Base-by-base conservation (phyloP, 140 eudicot species). In the Oenanthe javanica region DNA sequence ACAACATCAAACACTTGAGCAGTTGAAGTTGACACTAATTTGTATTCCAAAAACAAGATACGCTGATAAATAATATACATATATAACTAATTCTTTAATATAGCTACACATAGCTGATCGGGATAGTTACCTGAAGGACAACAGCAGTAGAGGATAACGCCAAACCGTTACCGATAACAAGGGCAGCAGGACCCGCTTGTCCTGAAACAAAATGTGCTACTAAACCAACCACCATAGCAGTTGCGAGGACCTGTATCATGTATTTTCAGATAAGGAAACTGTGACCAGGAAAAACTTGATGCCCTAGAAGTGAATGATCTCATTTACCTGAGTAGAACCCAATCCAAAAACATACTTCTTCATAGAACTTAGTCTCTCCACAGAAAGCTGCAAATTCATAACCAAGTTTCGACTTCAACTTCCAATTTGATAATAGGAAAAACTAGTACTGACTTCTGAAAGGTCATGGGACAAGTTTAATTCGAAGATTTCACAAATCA, bases 111-210 rank as follows among this genome's bases (percentile, higher is more conserved):
- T 25, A 48, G 36, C 54, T 31, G 19, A 64, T 82, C 72, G 47
- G 84, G 72, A 85, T 59, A 48, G 42, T 76, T 80, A 95, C 99
- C 97, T 95, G 99, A 40, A 95, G 92, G 74, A 95, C 99, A 82
- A 95, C 99, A 79, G 99, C 99, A 43, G 99, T 95, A 63, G 99
- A 95, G n/a, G 99, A 95, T 76, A 95, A 85, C 46, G 99, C 97
- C 87, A 95, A 89, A 84, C 99, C 99, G 86, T 95, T 95, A 42
- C 99, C 99, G 27, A 95, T 90, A 72, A 95, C 99, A 83, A 95
- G 84, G 81, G 97, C 97, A 79, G 97, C 97, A 69, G 99, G 99
- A 82, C 93, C 97, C 42, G 89, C 85, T 86, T 86, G 92, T 51
- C 95, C 94, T 74, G 91, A 86, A 43, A 87, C 84, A 87, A 85